Base-by-base conservation (phyloP, 345 rosid genomes). In the Noccaea bulbosa region DNA sequence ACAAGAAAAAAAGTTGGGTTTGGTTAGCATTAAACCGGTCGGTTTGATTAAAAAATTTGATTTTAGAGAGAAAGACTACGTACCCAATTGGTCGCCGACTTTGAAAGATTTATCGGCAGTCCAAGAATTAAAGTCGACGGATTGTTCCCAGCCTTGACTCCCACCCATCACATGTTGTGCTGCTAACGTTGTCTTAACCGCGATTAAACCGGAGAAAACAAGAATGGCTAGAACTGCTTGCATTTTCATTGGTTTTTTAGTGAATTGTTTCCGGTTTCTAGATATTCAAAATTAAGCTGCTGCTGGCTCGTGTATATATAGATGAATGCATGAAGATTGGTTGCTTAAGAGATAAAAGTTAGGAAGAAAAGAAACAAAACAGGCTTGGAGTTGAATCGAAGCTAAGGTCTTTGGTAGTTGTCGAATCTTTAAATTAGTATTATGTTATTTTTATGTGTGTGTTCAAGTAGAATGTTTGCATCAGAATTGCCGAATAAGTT, bases 141-240 rank as follows among this genome's bases (percentile, higher is more conserved):
- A 85, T 76, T 81, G 83, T 12, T 84, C 94, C 98, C 97, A 93
- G 7, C 96, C 98, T 76, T 91, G 89, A 81, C 91, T 89, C 33
- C 92, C 96, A 1, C 98, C 97, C n/a, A 91, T 88, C 1, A 33
- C 63, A 75, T 83, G 96, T 40, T 91, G 83, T 22, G 81, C 81
- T 43, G 85, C 97, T 15, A 48, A 66, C 3, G 84, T 80, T 58
- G 65, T 64, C 71, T 66, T 56, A 43, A 69, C 76, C 39, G 71
- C 52, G 8, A 81, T 22, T 52, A 73, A 66, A 71, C 75, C 82
- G 54, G 81, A 70, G 40, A 83, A 50, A 67, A 77, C 62, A 74
- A 87, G 14, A 16, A 62, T 43, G 65, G 80, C 37, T 1, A 76
- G 53, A 75, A 69, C 70, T 46, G 69, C 69, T 47, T 46, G 64